Conservation (phyloP, 495 filamentous ascomycete genomes). For the Neurospora tetrasperma region DNA sequence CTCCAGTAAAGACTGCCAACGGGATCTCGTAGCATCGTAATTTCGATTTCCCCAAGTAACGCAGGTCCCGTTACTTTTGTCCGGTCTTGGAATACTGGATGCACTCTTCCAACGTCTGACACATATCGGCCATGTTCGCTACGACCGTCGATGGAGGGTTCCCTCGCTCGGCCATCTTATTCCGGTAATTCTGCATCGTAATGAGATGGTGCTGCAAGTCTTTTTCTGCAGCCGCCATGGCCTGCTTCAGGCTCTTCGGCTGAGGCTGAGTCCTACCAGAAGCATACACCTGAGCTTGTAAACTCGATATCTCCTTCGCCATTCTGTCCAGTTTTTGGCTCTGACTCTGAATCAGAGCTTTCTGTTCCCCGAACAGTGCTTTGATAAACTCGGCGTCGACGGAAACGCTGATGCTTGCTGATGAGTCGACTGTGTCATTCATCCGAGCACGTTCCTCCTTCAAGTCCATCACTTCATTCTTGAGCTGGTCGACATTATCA, state of each 20-base stretch:
- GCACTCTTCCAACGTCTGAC: not conserved
- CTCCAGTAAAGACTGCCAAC: not conserved
- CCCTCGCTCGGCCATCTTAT: not conserved
- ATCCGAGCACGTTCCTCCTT: not conserved
- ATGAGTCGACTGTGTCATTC: not conserved
- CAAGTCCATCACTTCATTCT: not conserved
- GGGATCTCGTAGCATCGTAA: not conserved
- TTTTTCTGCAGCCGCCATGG: slow-evolving; percentile 13
- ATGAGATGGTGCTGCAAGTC: slow-evolving; percentile 11
- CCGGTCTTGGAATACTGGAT: not conserved
- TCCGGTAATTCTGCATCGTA: slow-evolving; percentile 2
- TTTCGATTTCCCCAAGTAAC: not conserved
- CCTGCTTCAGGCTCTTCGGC: slow-evolving; percentile 14
- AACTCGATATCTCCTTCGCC: not conserved
- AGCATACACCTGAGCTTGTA: not conserved
- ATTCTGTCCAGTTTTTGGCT: slow-evolving; percentile 2
- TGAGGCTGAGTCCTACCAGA: not conserved
- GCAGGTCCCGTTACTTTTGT: not conserved
- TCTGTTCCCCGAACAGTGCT: not conserved
- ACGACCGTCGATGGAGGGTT: not conserved
- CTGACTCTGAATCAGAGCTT: slow-evolving; percentile 8
- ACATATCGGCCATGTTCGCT: not conserved
- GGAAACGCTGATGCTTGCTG: not conserved
- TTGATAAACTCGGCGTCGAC: not conserved
- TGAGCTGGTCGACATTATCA: not conserved